phyloP scores from a whole-genome alignment of 2,329 filamentous ascomycete genomes.

The Sporothrix humicola region DNA sequence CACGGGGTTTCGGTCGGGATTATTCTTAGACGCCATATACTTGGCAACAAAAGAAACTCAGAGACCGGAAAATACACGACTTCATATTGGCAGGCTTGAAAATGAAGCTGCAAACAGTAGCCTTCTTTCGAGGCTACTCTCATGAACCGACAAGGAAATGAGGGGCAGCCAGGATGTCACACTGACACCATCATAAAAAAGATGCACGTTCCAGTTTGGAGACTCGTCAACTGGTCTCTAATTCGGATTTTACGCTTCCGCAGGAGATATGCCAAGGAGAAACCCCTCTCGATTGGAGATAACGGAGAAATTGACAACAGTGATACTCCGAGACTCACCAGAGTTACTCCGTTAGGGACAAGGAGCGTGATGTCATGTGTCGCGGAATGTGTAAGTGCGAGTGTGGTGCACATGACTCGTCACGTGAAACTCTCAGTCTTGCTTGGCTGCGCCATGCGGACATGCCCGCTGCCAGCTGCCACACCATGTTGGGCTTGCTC shows the following conservation, averaged over 20 bases:
- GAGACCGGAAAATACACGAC: too few species aligned
- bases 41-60: not conserved
- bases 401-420: not conserved
- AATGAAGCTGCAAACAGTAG: too few species aligned
- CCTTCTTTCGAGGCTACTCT: not conserved
- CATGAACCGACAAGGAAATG: not conserved
- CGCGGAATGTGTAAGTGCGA: not conserved
- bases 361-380: not conserved
- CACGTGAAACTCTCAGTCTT: not conserved
- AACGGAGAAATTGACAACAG: too few species aligned
- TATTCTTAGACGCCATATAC: not conserved
- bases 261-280: not conserved
- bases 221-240: not conserved
- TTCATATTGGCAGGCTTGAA: too few species aligned
- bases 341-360: conserved; percentile 8
- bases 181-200: not conserved
- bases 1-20: not conserved
- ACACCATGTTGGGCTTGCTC: not conserved
- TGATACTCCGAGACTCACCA: conserved; percentile 17
- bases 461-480: not conserved
- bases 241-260: not conserved
- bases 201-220: not conserved
- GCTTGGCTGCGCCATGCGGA: not conserved
- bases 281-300: not conserved
- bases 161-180: not conserved